Conservation (phyloP, 1,139 yeast genomes). For the Wickerhamomyces sp. region DNA sequence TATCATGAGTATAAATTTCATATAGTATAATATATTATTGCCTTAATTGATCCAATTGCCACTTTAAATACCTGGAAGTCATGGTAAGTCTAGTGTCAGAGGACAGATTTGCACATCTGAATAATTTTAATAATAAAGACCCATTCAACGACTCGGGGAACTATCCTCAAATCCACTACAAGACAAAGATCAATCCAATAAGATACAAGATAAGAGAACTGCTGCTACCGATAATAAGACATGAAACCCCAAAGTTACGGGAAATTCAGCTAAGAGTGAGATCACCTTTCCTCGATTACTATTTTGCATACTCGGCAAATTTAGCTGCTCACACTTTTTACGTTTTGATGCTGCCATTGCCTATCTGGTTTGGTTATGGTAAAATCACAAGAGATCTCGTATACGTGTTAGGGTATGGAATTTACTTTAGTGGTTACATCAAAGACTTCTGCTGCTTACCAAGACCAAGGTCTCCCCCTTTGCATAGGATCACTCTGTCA, state of each 20-base stretch:
- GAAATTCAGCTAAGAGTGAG: slow-evolving; percentile 51
- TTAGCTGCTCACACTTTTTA: slow-evolving; percentile 93
- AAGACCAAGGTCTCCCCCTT: slow-evolving; percentile 88
- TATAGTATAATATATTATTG: too few species aligned
- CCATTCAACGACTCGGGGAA: slow-evolving; percentile 64
- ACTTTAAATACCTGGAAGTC: too few species aligned
- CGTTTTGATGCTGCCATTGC: slow-evolving; percentile 80
- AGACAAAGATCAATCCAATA: slow-evolving; percentile 49
- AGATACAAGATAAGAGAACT: slow-evolving; percentile 54
- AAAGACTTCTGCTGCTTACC: slow-evolving; percentile 90
- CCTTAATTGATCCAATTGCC: too few species aligned
- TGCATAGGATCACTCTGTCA: slow-evolving; percentile 84
- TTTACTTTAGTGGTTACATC: slow-evolving; percentile 68
- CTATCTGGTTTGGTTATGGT: slow-evolving; percentile 78
- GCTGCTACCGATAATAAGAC: slow-evolving; percentile 55
- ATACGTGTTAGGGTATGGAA: slow-evolving; percentile 78
- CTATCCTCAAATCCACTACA: slow-evolving; percentile 61
- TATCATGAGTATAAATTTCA: too few species aligned
- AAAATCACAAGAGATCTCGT: slow-evolving; percentile 64
- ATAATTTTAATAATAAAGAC: slow-evolving; percentile 25
- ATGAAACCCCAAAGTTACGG: slow-evolving; percentile 64
- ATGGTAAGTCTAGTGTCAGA: neutral
- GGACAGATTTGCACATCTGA: slow-evolving; percentile 23
- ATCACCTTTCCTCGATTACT: slow-evolving; percentile 55
- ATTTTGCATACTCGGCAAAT: slow-evolving; percentile 86